phyloP scores from a whole-genome alignment of 805 yeast species.

The Metschnikowia picachoensis region DNA sequence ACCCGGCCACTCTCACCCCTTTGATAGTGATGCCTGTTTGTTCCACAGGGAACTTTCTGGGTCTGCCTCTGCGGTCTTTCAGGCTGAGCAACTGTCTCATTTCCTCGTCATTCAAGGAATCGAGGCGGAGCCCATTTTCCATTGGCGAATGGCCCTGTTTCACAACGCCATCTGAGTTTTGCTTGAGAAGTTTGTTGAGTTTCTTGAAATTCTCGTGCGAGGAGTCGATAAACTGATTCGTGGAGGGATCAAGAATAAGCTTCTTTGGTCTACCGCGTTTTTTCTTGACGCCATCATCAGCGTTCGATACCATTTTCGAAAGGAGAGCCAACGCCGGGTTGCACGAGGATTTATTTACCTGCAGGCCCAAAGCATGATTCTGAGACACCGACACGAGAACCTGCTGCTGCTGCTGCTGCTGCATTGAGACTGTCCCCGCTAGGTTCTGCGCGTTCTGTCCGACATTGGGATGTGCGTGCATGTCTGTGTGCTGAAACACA shows the following conservation, averaged over 20 bases:
- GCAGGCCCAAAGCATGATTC: not conserved
- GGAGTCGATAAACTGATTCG: slow-evolving; percentile 38
- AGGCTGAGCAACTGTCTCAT: slow-evolving; percentile 30
- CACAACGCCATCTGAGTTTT: slow-evolving; percentile 6
- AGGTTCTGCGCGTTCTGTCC: not conserved
- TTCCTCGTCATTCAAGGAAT: slow-evolving; percentile 11
- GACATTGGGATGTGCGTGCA: not conserved
- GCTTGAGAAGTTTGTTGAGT: slow-evolving; percentile 30
- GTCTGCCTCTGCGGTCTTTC: slow-evolving; percentile 48
- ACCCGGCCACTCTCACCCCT: slow-evolving; percentile 40
- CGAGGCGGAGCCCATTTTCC: slow-evolving; percentile 10
- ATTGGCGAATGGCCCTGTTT: slow-evolving; percentile 6
- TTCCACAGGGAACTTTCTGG: slow-evolving; percentile 47
- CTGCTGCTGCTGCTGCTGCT: not conserved
- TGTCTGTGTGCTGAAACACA: not conserved
- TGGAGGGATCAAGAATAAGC: slow-evolving; percentile 38
- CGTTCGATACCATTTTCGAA: slow-evolving; percentile 9
- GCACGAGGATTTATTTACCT: not conserved
- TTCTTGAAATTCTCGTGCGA: slow-evolving; percentile 40
- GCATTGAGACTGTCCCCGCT: not conserved
- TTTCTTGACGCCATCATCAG: slow-evolving; percentile 22
- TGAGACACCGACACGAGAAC: not conserved
- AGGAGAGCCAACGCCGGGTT: slow-evolving; percentile 1
- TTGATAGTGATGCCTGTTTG: slow-evolving; percentile 42
- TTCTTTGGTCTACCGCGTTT: slow-evolving; percentile 42